Conservation (phyloP, 768 basidiomycete genomes). For the Boletus coccyginus region DNA sequence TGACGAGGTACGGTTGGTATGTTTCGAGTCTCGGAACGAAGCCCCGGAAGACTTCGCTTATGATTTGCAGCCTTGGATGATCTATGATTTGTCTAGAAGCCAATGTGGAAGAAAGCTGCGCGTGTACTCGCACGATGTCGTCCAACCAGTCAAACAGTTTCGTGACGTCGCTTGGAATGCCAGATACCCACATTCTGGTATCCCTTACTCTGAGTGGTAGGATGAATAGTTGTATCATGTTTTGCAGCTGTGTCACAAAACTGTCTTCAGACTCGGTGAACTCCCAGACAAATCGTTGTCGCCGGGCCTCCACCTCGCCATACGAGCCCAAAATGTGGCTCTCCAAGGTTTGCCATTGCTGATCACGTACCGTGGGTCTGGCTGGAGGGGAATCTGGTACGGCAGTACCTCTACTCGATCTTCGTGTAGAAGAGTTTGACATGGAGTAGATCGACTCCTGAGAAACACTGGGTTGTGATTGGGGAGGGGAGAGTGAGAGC, state of each 20-base stretch:
- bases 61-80: constrained; percentile 43
- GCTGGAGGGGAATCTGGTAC: constrained; percentile 8
- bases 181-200: constrained; percentile 73
- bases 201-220: constrained; percentile 72
- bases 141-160: constrained; percentile 87
- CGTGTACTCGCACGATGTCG: constrained; percentile 78
- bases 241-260: constrained; percentile 65
- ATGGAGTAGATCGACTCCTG: constrained; percentile 27
- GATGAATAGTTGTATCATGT: constrained; percentile 70
- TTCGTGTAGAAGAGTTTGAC: constrained; percentile 9
- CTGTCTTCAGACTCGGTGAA: constrained; percentile 64
- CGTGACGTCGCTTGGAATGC: constrained; percentile 68
- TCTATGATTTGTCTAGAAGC: constrained; percentile 40
- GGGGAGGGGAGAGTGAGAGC: constrained; percentile 11
- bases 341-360: constrained; percentile 24
- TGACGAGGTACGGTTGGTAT: constrained; percentile 83
- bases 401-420: constrained; percentile 8
- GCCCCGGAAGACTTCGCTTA: constrained; percentile 57
- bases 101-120: constrained; percentile 53
- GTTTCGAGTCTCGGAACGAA: constrained; percentile 72
- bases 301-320: constrained; percentile 51
- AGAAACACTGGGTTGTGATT: constrained; percentile 18
- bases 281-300: constrained; percentile 68
- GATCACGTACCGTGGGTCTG: constrained; percentile 11
- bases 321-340: constrained; percentile 28